Evolutionary conservation across 495 filamentous ascomycete species (phyloP).

Genomic region (Penicillium bovifimosum): DNA sequence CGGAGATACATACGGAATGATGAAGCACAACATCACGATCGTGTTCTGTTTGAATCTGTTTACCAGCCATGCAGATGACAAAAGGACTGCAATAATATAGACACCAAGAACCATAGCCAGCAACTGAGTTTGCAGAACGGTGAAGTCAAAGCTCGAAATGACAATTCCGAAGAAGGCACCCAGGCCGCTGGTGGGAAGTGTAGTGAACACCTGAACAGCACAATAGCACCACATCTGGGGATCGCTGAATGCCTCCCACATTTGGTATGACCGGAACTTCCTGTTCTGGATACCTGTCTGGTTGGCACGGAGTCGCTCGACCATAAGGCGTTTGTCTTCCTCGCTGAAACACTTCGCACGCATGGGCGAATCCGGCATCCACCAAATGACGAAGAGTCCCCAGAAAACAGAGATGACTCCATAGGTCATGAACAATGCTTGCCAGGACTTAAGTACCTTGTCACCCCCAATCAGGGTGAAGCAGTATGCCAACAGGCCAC

Average conservation of each 20-base stretch:
- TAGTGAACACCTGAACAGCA: conserved; percentile 58
- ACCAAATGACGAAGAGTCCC: conserved; percentile 43
- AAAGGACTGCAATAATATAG: conserved; percentile 57
- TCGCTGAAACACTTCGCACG: conserved; percentile 45
- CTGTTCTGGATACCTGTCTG: conserved; percentile 52
- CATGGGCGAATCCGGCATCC: conserved; percentile 48
- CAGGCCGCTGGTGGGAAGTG: conserved; percentile 60
- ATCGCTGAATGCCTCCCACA: conserved; percentile 41
- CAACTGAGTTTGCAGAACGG: conserved; percentile 38
- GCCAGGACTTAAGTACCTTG: conserved; percentile 46
- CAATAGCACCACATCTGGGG: conserved; percentile 44
- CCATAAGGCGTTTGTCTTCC: conserved; percentile 45
- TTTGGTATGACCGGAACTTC: conserved; percentile 43
- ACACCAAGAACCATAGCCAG: conserved; percentile 64
- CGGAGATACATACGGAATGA: conserved; percentile 51
- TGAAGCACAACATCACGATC: conserved; percentile 56
- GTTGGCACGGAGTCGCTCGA: conserved; percentile 44
- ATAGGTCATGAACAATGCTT: conserved; percentile 56
- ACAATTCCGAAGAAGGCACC: conserved; percentile 64
- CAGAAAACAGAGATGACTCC: conserved; percentile 48
- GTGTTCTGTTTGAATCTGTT: conserved; percentile 59
- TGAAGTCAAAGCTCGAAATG: conserved; percentile 41
- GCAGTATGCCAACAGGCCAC: conserved; percentile 52
- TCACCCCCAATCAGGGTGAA: conserved; percentile 48
- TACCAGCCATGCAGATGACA: conserved; percentile 58